Percentiles rank a stretch among this genome's conserved stretches.
These are phyloP conservation scores for Colletotrichum sp. DNA, from an alignment of 2,329 filamentous ascomycete genomes.

Conservation along the genomic window DNA sequence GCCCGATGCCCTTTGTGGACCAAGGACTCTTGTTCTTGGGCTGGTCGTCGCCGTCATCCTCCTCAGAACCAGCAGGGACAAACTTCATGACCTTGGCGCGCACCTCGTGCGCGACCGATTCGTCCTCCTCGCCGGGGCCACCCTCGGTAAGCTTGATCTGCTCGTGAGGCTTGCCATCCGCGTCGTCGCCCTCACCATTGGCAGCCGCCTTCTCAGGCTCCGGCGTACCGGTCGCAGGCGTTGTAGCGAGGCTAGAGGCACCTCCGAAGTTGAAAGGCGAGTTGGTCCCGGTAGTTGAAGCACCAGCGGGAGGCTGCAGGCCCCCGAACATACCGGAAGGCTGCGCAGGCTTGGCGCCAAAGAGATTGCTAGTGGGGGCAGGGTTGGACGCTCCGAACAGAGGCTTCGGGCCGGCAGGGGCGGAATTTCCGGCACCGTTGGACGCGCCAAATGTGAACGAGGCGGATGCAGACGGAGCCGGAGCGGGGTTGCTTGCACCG, in stretches of 20 bases:
- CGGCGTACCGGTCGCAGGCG: constrained; percentile 62
- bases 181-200: constrained; percentile 39
- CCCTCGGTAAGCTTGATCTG: constrained; percentile 73
- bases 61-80: constrained; percentile 46
- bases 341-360: constrained; percentile 23
- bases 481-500: constrained; percentile 10
- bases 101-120: constrained; percentile 72
- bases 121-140: constrained; percentile 73
- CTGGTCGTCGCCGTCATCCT: constrained; percentile 45
- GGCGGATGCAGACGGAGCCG: constrained; percentile 14
- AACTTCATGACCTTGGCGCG: constrained; percentile 73
- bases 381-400: constrained; percentile 7
- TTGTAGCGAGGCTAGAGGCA: constrained; percentile 65
- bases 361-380: constrained; percentile 12
- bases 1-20: constrained; percentile 73
- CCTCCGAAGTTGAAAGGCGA: constrained; percentile 61
- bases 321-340: constrained; percentile 36
- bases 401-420: constrained; percentile 12
- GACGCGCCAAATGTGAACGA: constrained; percentile 26
- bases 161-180: constrained; percentile 65
- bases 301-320: constrained; percentile 46
- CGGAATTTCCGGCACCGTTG: background rate
- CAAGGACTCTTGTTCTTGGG: constrained; percentile 62
- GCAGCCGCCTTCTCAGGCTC: constrained; percentile 47
- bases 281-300: constrained; percentile 52